Conservation (phyloP, 768 basidiomycete species). For the Trametes meyenii region DNA sequence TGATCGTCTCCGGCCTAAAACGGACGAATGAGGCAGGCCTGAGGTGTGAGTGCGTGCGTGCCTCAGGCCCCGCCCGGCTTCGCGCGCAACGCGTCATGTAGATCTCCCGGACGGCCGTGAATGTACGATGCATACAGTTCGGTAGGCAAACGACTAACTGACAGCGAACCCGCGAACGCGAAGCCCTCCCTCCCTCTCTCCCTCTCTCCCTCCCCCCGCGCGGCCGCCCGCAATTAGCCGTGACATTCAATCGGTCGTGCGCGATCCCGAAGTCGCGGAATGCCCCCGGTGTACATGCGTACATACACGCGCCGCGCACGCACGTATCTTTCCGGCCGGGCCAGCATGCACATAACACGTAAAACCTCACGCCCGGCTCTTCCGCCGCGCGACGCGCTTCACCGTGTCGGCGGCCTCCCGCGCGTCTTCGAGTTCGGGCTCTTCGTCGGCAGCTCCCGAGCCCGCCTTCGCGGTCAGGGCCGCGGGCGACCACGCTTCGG, state of each 20-base stretch:
- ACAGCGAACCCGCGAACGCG: conserved; percentile 1
- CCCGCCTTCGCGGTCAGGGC: conserved; percentile 1
- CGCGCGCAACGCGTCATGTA: too few relatives aligned
- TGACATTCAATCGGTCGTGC: neutral
- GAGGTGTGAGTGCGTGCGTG: too few relatives aligned
- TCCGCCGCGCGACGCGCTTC: conserved; percentile 3
- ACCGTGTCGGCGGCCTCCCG: conserved; percentile 35
- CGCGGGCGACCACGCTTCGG: conserved; percentile 28
- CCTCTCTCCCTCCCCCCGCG: neutral
- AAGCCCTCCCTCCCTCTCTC: neutral
- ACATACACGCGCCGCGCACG: too few relatives aligned
- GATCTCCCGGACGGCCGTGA: neutral
- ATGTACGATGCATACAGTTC: neutral
- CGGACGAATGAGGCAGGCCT: too few relatives aligned
- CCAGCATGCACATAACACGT: neutral
- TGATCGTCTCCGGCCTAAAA: too few relatives aligned
- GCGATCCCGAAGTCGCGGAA: neutral
- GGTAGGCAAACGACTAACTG: conserved; percentile 8
- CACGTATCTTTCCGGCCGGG: too few relatives aligned
- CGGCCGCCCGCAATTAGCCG: too few relatives aligned
- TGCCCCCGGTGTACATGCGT: too few relatives aligned
- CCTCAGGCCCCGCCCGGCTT: too few relatives aligned
- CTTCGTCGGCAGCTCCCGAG: conserved; percentile 20
- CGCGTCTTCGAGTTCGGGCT: conserved; percentile 46
- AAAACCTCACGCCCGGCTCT: neutral